These are phyloP conservation scores for Pogostemon cablin DNA, from an alignment of 257 asterid species.

Conservation along the genomic window DNA sequence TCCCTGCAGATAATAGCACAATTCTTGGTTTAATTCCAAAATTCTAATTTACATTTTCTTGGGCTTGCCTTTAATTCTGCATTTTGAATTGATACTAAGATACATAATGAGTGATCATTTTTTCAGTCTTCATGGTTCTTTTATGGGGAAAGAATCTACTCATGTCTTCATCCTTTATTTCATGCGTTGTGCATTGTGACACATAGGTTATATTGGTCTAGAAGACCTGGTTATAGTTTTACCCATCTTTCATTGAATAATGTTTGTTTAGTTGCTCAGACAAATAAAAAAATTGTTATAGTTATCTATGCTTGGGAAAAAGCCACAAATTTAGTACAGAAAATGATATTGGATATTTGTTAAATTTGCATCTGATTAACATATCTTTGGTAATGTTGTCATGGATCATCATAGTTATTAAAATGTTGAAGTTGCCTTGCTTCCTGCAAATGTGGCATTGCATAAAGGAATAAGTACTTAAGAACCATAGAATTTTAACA, in stretches of 20 bases:
- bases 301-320: conserved; percentile 12
- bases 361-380: conserved; percentile 1
- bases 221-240: not conserved
- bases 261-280: not conserved
- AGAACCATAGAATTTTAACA: too few relatives aligned
- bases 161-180: not conserved
- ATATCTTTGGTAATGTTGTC: not conserved
- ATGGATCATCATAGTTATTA: not conserved
- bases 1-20: too few relatives aligned
- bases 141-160: conserved; percentile 19
- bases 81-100: not conserved
- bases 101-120: not conserved
- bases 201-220: not conserved
- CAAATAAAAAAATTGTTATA: not conserved
- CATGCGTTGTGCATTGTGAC: not conserved
- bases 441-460: too few relatives aligned
- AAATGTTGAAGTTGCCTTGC: too few relatives aligned
- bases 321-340: not conserved
- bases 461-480: not conserved
- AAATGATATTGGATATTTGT: not conserved
- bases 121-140: not conserved
- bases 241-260: conserved; percentile 4
- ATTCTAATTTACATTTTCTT: conserved; percentile 8
- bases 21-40: not conserved
- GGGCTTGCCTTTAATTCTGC: not conserved